Evolutionary conservation across 805 yeast genomes (phyloP).

Genomic region (Wickerhamiella shivajii): DNA sequence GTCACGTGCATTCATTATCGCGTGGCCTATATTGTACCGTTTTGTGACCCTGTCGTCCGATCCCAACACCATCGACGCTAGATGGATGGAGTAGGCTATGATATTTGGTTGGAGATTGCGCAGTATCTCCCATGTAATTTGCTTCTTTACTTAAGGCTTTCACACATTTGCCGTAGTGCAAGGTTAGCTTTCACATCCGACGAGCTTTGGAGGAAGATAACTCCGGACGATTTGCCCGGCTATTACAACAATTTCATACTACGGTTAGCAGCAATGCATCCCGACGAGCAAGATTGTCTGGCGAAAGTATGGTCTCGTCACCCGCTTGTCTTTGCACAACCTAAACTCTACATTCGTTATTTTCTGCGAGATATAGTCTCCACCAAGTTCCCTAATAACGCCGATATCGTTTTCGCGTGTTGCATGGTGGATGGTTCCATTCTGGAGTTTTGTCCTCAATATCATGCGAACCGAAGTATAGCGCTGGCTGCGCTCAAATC

Average conservation of each 20-base stretch:
- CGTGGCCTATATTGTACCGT: too few relatives aligned
- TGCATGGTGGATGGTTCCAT: slow-evolving; percentile 7
- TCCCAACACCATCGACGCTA: too few relatives aligned
- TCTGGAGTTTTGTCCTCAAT: slow-evolving; percentile 5
- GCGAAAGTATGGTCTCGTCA: slow-evolving; percentile 4
- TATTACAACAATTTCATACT: background rate
- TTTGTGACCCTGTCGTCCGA: too few relatives aligned
- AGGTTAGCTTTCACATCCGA: slow-evolving; percentile 3
- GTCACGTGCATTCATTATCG: too few relatives aligned
- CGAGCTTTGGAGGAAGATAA: slow-evolving; percentile 6
- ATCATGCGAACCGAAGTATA: slow-evolving; percentile 3
- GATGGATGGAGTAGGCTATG: too few relatives aligned
- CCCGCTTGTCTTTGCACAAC: slow-evolving; percentile 1
- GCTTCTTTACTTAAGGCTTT: background rate
- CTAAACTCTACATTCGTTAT: slow-evolving; percentile 5
- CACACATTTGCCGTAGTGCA: slow-evolving; percentile 4
- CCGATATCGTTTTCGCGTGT: slow-evolving; percentile 6
- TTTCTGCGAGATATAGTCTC: slow-evolving; percentile 7
- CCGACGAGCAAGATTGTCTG: background rate
- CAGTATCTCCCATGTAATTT: slow-evolving; percentile 2
- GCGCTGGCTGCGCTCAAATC: slow-evolving; percentile 1
- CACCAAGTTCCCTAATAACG: slow-evolving; percentile 3
- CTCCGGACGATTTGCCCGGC: slow-evolving; percentile 1
- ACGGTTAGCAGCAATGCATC: background rate
- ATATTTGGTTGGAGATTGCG: slow-evolving; percentile 3